Conservation (phyloP, 192 early-diverging fungal species). For the Chytriomyces sp. region DNA sequence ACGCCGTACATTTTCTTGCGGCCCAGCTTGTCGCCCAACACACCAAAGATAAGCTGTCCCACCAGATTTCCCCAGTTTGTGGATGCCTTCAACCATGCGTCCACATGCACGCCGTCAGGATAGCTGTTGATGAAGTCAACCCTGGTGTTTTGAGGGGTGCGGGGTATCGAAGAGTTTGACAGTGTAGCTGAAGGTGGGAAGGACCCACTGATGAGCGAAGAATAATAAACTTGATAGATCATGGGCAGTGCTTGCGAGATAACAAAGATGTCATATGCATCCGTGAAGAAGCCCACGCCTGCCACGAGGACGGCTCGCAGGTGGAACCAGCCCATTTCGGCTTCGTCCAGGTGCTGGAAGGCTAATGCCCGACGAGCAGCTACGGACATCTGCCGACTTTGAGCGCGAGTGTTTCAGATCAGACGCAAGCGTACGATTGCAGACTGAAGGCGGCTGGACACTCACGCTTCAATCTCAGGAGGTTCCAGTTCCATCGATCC, state of each 20-base stretch:
- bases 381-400: too few relatives aligned
- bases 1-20: constrained; percentile 88
- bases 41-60: constrained; percentile 89
- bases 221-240: too few relatives aligned
- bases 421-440: too few relatives aligned
- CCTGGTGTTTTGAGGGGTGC: constrained; percentile 32
- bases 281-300: constrained; percentile 77
- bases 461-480: too few relatives aligned
- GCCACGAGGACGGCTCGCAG: constrained; percentile 49
- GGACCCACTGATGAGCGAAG: constrained; percentile 79
- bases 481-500: too few relatives aligned
- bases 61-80: constrained; percentile 86
- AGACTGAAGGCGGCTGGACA: too few relatives aligned
- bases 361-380: too few relatives aligned
- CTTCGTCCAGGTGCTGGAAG: constrained; percentile 44
- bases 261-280: constrained; percentile 94
- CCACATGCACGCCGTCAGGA: constrained; percentile 48
- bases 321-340: constrained; percentile 49
- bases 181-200: constrained; percentile 52
- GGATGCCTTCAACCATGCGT: constrained; percentile 84
- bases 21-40: constrained; percentile 84
- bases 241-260: constrained; percentile 88
- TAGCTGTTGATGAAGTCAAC: constrained; percentile 21
- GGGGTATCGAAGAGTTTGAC: background rate
- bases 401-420: too few relatives aligned